Conservation (phyloP, 2,329 filamentous ascomycete species). For the Fusarium lateritium region DNA sequence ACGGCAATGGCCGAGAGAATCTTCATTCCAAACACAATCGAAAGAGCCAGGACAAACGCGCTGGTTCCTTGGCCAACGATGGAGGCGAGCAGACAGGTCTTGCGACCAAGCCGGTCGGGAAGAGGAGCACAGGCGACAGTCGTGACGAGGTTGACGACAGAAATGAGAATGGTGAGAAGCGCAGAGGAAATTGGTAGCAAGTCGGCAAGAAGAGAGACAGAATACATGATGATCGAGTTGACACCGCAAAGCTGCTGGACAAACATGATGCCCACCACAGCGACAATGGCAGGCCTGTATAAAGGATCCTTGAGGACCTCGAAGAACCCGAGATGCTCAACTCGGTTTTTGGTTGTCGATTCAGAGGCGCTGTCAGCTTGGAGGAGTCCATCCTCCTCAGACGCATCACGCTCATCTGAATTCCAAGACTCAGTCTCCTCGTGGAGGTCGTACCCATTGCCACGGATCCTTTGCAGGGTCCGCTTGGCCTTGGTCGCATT, state of each 20-base stretch:
- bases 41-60: constrained; percentile 82
- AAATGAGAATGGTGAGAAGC: constrained; percentile 89
- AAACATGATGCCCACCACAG: constrained; percentile 91
- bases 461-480: constrained; percentile 82
- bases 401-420: constrained; percentile 57
- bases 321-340: constrained; percentile 70
- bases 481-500: constrained; percentile 73
- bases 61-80: constrained; percentile 87
- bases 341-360: constrained; percentile 31
- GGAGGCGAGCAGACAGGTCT: constrained; percentile 85
- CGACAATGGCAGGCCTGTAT: constrained; percentile 81
- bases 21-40: constrained; percentile 81
- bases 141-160: constrained; percentile 85
- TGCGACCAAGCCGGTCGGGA: constrained; percentile 89
- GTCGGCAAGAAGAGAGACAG: constrained; percentile 86
- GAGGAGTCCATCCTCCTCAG: constrained; percentile 82
- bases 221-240: constrained; percentile 99
- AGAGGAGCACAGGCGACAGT: constrained; percentile 87
- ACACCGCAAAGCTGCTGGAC: constrained; percentile 94
- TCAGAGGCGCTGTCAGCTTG: constrained; percentile 51
- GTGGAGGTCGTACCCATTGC: constrained; percentile 76
- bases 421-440: constrained; percentile 79
- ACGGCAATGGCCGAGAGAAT: constrained; percentile 85
- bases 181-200: constrained; percentile 87
- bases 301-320: constrained; percentile 76